Evolutionary conservation across 75 land plant genomes (phyloP).

Genomic region (Isoetes taiwanensis): DNA sequence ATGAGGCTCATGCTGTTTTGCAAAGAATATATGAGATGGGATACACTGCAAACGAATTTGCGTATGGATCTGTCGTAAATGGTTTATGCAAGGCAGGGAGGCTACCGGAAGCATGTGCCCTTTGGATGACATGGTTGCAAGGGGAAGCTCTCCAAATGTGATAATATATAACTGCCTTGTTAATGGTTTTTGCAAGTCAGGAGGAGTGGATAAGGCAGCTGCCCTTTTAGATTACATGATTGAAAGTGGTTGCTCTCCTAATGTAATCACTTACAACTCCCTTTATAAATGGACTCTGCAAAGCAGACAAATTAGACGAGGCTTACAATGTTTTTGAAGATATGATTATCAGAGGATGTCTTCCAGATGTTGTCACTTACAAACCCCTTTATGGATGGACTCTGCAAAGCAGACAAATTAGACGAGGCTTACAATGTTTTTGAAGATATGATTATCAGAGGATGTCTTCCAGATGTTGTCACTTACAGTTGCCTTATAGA

Average conservation of each 20-base stretch:
- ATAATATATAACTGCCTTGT: slow-evolving; percentile 62
- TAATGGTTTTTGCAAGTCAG: slow-evolving; percentile 38
- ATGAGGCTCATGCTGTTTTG: slow-evolving; percentile 45
- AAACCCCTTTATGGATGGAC: slow-evolving; percentile 59
- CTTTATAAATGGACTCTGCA: slow-evolving; percentile 53
- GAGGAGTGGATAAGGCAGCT: slow-evolving; percentile 38
- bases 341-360: slow-evolving; percentile 45
- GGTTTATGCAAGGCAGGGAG: slow-evolving; percentile 52
- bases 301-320: slow-evolving; percentile 45
- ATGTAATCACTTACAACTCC: slow-evolving; percentile 59
- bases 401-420: slow-evolving; percentile 39
- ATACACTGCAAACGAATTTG: slow-evolving; percentile 44
- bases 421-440: slow-evolving; percentile 48
- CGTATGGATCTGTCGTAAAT: slow-evolving; percentile 51
- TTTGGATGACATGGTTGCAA: slow-evolving; percentile 49
- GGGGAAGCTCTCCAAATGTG: slow-evolving; percentile 46
- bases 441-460: slow-evolving; percentile 44
- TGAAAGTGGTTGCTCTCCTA: slow-evolving; percentile 34
- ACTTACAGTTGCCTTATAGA: slow-evolving; percentile 60
- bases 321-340: slow-evolving; percentile 34
- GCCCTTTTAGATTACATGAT: slow-evolving; percentile 38
- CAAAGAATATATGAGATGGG: slow-evolving; percentile 39
- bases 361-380: slow-evolving; percentile 55
- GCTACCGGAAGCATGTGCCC: slow-evolving; percentile 43
- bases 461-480: slow-evolving; percentile 50